phyloP scores from a whole-genome alignment of 176 grass and related monocot species.

The Rhynchospora pubera region DNA sequence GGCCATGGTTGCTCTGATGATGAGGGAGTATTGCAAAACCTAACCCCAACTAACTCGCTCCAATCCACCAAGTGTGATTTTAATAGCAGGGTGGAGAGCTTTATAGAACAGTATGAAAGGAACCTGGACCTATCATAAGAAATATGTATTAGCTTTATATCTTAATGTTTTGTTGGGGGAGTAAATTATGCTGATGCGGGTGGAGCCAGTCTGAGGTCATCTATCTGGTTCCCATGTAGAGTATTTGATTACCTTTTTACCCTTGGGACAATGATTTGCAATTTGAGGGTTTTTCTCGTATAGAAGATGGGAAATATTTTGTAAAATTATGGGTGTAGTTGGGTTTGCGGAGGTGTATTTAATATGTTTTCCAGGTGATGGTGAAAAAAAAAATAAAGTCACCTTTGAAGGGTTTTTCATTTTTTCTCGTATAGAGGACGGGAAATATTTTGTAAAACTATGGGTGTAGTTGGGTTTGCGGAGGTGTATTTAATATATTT shows the following conservation, averaged over 20 bases:
- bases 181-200: background rate
- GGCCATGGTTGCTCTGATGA: background rate
- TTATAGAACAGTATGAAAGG: conserved; percentile 10
- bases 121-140: background rate
- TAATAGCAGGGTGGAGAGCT: conserved; percentile 10
- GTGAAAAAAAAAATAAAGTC: background rate
- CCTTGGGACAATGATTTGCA: background rate
- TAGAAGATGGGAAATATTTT: background rate
- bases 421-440: background rate
- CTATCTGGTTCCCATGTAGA: background rate
- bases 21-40: background rate
- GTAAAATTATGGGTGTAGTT: background rate
- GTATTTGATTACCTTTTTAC: background rate
- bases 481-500: background rate
- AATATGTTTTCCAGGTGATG: background rate
- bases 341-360: background rate
- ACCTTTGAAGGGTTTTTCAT: background rate
- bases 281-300: background rate
- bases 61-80: conserved; percentile 20
- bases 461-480: background rate
- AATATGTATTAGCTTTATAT: background rate
- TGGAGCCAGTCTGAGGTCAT: background rate
- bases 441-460: background rate
- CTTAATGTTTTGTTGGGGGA: background rate
- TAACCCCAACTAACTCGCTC: conserved; percentile 3